These are phyloP conservation scores for Phytophthora fragariae DNA, from an alignment of 352 stramenopile genomes.

Conservation along the genomic window DNA sequence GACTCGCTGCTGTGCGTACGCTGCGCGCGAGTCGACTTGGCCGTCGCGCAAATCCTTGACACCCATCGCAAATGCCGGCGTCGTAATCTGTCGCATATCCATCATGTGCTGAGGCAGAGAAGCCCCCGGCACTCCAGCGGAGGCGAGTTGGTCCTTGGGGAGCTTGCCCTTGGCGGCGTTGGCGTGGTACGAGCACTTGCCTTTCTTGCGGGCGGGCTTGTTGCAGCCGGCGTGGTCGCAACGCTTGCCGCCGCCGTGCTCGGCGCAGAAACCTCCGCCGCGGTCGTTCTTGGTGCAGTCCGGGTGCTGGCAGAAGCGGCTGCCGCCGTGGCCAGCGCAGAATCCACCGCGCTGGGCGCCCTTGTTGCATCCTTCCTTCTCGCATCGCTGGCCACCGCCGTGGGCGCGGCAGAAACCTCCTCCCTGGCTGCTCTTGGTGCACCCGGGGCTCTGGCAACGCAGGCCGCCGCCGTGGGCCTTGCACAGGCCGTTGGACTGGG, in stretches of 20 bases:
- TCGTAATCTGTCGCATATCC: slow-evolving; percentile 86
- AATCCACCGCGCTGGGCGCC: slow-evolving; percentile 82
- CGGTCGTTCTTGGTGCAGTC: slow-evolving; percentile 91
- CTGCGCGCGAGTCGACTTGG: slow-evolving; percentile 44
- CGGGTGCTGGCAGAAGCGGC: slow-evolving; percentile 82
- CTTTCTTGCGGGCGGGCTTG: slow-evolving; percentile 85
- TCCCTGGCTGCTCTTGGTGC: slow-evolving; percentile 85
- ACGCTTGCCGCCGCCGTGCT: slow-evolving; percentile 87
- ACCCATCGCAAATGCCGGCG: slow-evolving; percentile 54
- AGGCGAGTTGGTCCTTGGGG: slow-evolving; percentile 54
- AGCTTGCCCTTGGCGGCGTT: slow-evolving; percentile 79
- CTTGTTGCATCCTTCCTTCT: slow-evolving; percentile 87
- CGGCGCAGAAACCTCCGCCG: slow-evolving; percentile 84
- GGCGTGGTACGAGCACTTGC: slow-evolving; percentile 89
- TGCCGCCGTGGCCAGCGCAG: slow-evolving; percentile 85
- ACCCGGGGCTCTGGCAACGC: slow-evolving; percentile 75
- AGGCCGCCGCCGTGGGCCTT: slow-evolving; percentile 86
- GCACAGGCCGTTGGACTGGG: slow-evolving; percentile 87
- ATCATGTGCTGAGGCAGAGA: slow-evolving; percentile 72
- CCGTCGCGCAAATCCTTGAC: slow-evolving; percentile 57
- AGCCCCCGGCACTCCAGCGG: slow-evolving; percentile 11
- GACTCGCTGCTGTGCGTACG: slow-evolving; percentile 54
- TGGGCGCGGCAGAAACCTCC: slow-evolving; percentile 88
- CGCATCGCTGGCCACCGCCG: slow-evolving; percentile 83
- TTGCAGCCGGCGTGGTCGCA: slow-evolving; percentile 82